Evolutionary conservation across 2,329 filamentous ascomycete species (phyloP).

Genomic region (Geosmithia morbida): DNA sequence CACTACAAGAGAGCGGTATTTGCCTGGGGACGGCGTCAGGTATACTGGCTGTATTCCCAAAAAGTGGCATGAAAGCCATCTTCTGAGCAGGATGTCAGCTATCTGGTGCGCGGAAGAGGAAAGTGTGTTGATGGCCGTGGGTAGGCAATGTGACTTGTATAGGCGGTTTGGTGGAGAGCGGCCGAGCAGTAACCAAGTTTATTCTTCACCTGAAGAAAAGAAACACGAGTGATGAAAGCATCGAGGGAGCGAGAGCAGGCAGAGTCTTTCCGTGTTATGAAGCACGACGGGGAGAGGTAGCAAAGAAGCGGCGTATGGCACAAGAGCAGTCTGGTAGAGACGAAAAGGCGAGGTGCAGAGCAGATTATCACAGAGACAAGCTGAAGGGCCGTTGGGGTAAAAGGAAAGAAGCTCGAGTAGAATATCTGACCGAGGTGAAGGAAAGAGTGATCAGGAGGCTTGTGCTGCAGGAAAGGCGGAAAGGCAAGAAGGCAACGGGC

Average conservation of each 20-base stretch:
- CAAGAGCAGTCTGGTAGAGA: not conserved
- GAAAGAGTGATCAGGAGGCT: not conserved
- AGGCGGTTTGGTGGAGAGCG: not conserved
- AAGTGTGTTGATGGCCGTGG: constrained; percentile 9
- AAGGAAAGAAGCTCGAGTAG: not conserved
- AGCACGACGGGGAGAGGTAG: not conserved
- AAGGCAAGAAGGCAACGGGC: not conserved
- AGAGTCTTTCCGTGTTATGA: not conserved
- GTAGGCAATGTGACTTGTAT: constrained; percentile 11
- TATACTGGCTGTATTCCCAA: constrained; percentile 1
- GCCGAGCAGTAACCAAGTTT: not conserved
- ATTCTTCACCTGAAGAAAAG: not conserved
- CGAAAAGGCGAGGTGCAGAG: not conserved
- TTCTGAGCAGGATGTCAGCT: constrained; percentile 12
- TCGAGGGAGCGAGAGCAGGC: not conserved
- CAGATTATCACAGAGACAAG: not conserved
- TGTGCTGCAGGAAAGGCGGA: not conserved
- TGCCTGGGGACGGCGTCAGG: constrained; percentile 8
- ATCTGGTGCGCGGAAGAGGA: constrained; percentile 10
- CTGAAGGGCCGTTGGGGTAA: not conserved
- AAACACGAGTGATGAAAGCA: not conserved
- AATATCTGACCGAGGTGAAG: not conserved
- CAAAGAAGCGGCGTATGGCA: not conserved
- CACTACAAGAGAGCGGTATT: constrained; percentile 64
- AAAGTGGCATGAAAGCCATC: constrained; percentile 19